Evolutionary conservation across 1,284 basidiomycete species (phyloP).

Genomic region (Tetrapyrgos nigripes): DNA sequence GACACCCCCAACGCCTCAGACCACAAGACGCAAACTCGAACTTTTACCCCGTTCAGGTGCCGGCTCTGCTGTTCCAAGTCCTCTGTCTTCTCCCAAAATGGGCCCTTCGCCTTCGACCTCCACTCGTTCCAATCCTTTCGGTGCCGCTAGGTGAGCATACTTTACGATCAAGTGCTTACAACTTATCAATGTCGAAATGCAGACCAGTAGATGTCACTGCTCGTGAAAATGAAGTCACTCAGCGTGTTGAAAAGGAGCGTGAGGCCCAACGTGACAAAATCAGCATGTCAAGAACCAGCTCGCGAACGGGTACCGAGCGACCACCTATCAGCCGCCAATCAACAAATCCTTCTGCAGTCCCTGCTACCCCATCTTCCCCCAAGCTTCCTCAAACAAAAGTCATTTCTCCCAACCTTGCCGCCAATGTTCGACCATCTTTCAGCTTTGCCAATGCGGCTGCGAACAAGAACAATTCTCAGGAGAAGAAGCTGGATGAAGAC

Average conservation of each 20-base stretch:
- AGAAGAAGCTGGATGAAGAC: slow-evolving; percentile 9
- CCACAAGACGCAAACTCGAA: slow-evolving; percentile 80
- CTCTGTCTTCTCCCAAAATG: slow-evolving; percentile 79
- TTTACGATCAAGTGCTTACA: slow-evolving; percentile 1
- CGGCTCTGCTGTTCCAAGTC: slow-evolving; percentile 68
- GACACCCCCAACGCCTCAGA: slow-evolving; percentile 81
- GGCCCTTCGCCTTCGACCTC: slow-evolving; percentile 52
- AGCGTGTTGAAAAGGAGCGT: slow-evolving; percentile 72
- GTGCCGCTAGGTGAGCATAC: slow-evolving; percentile 73
- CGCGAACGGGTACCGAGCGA: slow-evolving; percentile 67
- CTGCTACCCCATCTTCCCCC: slow-evolving; percentile 37
- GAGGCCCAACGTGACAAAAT: slow-evolving; percentile 61
- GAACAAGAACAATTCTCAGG: slow-evolving; percentile 35
- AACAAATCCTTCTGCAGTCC: slow-evolving; percentile 33
- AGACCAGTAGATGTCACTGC: slow-evolving; percentile 88
- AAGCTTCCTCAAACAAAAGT: slow-evolving; percentile 39
- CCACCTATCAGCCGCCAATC: slow-evolving; percentile 31
- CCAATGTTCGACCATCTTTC: slow-evolving; percentile 64
- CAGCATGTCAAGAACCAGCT: slow-evolving; percentile 76
- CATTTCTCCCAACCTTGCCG: slow-evolving; percentile 32
- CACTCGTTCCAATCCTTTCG: slow-evolving; percentile 80
- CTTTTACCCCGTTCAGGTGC: slow-evolving; percentile 78
- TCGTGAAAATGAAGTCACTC: slow-evolving; percentile 77
- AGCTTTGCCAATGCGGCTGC: slow-evolving; percentile 75
- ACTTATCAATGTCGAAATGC: slow-evolving; percentile 3